Evolutionary conservation across 805 yeast genomes (phyloP), one percentile per base, ranked within the genome.

Genomic region (Kuraishia piskuri): DNA sequence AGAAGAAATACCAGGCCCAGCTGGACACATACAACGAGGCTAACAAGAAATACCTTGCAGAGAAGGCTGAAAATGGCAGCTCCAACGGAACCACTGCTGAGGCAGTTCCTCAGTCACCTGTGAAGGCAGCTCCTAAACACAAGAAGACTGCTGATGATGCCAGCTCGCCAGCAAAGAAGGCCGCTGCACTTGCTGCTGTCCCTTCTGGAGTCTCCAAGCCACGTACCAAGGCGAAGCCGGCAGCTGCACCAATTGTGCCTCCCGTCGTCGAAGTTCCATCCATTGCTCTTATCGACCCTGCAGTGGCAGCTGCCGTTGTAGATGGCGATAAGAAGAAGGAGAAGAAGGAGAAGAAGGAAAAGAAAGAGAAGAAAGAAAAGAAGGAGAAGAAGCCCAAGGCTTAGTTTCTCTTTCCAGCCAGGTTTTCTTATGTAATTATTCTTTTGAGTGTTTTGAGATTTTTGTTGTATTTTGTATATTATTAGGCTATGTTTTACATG

Each of bases 1-100:
- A 86, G 66, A 80, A 78, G 57, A 70, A 75, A 51, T 80, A 80
- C 60, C 78, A 77, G 52, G 69, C 68, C 52, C 78, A 77, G 53
- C 74, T 74, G 64, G 70, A 57, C 24, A 59, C 53, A 53, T 70
- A 68, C 50, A 68, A 65, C 52, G 63, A 58, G 44, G 71, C 62
- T 52, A 58, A 65, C 53, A 60, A 59, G 22, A 62, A 62, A 49
- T 70, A 68, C 49, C 55, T 64, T 21, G 65, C 67, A 17, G 65
- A 66, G 54, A 65, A 59, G 53, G 58, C 62, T 19, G 70, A 68
- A n/a, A 22, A 36, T 4, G 53, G 53, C 22, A 45, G 20, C 6
- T 8, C 46, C 17, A 25, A 25, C 31, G 40, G 40, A 6, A 26
- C 25, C 21, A 47, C 31, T 22, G 21, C 31, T 47, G 49, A 47